Percentiles rank a stretch among this genome's conserved stretches.
These are phyloP conservation scores for Aspergillus sp. DNA, from an alignment of 2,329 filamentous ascomycete species.

Conservation along the genomic window DNA sequence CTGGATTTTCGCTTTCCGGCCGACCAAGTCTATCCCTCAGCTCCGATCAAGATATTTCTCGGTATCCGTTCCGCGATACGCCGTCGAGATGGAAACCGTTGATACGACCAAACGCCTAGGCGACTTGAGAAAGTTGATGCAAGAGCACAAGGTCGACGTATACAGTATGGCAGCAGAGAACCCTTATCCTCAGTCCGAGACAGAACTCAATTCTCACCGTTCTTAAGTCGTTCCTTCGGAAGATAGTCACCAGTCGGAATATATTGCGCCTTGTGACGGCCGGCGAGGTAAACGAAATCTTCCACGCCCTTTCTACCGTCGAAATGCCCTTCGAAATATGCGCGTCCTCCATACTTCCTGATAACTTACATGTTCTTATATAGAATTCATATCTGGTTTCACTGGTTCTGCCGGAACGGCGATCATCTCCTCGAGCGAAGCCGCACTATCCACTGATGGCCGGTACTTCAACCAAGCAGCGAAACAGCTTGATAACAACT, in stretches of 20 bases:
- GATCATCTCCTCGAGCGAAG: conserved; percentile 82
- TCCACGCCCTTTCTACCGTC: conserved; percentile 9
- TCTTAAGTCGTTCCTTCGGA: conserved; percentile 86
- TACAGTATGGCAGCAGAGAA: conserved; percentile 69
- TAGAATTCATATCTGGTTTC: conserved; percentile 88
- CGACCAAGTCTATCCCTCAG: conserved; percentile 29
- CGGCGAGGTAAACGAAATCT: conserved; percentile 68
- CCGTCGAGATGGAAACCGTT: conserved; percentile 73
- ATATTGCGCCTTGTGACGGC: conserved; percentile 94
- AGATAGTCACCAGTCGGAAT: conserved; percentile 97
- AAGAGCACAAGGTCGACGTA: conserved; percentile 80
- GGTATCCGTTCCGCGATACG: conserved; percentile 38
- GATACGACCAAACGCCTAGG: conserved; percentile 77
- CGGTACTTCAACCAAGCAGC: conserved; percentile 97
- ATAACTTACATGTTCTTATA: conserved; percentile 21
- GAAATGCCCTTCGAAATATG: not conserved
- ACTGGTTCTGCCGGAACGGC: conserved; percentile 93
- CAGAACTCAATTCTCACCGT: conserved; percentile 39
- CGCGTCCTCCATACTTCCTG: conserved; percentile 13
- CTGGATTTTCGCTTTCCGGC: conserved; percentile 36
- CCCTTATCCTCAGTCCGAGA: conserved; percentile 13
- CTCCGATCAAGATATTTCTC: conserved; percentile 44
- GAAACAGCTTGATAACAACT: conserved; percentile 89
- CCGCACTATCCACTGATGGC: conserved; percentile 90
- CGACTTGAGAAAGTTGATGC: conserved; percentile 83